Percentiles rank a stretch among this genome's conserved stretches.
These are phyloP conservation scores for Solanum aculeatissimum DNA, from an alignment of 305 asterid species.

Conservation along the genomic window DNA sequence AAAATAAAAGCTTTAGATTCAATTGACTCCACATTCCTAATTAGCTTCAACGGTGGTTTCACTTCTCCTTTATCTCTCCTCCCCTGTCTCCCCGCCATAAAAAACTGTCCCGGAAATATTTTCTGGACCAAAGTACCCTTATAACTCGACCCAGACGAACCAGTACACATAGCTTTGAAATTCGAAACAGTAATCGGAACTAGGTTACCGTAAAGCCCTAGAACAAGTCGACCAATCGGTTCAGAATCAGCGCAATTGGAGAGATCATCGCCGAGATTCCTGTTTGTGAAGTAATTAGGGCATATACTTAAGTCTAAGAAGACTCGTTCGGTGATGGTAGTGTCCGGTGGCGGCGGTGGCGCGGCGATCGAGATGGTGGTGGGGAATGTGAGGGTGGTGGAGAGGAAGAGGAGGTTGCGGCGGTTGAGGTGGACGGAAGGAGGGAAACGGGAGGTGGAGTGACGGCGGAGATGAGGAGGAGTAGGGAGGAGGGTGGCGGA, in stretches of 20 bases:
- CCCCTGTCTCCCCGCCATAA: conserved; percentile 77
- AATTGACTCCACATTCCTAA: conserved; percentile 53
- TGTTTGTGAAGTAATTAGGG: conserved; percentile 65
- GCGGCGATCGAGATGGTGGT: not conserved
- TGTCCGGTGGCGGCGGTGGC: conserved; percentile 37
- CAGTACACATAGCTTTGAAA: conserved; percentile 75
- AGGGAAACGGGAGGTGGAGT: conserved; percentile 38
- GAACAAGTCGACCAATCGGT: conserved; percentile 59
- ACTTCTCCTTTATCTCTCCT: conserved; percentile 81
- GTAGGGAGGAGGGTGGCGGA: conserved; percentile 36
- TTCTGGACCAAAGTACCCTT: conserved; percentile 74
- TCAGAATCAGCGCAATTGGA: conserved; percentile 57
- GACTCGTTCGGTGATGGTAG: conserved; percentile 72
- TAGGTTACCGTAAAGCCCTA: conserved; percentile 75
- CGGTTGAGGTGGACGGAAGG: conserved; percentile 43
- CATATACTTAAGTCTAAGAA: conserved; percentile 75
- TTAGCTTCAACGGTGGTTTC: conserved; percentile 38
- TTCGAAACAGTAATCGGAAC: conserved; percentile 76
- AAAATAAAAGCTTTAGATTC: conserved; percentile 50
- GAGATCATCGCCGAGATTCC: conserved; percentile 77
- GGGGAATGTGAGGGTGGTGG: conserved; percentile 21
- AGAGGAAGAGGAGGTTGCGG: conserved; percentile 34
- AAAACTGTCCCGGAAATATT: conserved; percentile 65
- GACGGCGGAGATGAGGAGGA: conserved; percentile 13
- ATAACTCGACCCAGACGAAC: conserved; percentile 63